phyloP scores from a whole-genome alignment of 176 grass and related monocot genomes.

The Themeda triandra region DNA sequence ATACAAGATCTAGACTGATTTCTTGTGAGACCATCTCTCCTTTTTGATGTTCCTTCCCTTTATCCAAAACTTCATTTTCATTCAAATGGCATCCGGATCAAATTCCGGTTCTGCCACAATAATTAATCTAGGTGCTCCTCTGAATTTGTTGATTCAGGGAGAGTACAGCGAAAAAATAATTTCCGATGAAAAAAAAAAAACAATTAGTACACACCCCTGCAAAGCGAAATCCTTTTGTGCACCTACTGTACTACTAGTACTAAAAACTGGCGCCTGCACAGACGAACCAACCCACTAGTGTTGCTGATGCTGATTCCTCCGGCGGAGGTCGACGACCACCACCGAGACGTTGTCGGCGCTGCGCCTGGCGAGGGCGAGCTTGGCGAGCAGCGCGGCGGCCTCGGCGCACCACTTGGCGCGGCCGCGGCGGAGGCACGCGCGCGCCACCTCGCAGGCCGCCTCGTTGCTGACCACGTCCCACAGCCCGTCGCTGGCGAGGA shows the following conservation, averaged over 20 bases:
- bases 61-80: not conserved
- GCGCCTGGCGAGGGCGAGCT: conserved; percentile 64
- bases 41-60: too few relatives aligned
- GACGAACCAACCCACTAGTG: not conserved
- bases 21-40: not conserved
- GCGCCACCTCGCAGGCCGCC: conserved; percentile 66
- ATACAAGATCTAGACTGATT: not conserved
- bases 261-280: not conserved
- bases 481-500: conserved; percentile 83
- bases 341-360: conserved; percentile 86
- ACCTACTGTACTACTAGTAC: not conserved
- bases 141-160: conserved; percentile 47
- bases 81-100: conserved; percentile 15
- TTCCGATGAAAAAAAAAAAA: not conserved
- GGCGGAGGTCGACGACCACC: conserved; percentile 63
- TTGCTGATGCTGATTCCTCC: not conserved
- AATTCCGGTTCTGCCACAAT: conserved; percentile 14
- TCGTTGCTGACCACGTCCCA: conserved; percentile 93
- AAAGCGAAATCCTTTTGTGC: not conserved
- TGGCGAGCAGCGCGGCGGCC: conserved; percentile 83
- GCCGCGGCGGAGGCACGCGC: conserved; percentile 54
- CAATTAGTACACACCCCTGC: not conserved
- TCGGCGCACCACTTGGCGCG: conserved; percentile 58
- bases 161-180: not conserved
- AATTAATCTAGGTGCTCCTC: conserved; percentile 26